Base-by-base conservation (phyloP, 257 asterid species). In the Ligustrum vulgare region DNA sequence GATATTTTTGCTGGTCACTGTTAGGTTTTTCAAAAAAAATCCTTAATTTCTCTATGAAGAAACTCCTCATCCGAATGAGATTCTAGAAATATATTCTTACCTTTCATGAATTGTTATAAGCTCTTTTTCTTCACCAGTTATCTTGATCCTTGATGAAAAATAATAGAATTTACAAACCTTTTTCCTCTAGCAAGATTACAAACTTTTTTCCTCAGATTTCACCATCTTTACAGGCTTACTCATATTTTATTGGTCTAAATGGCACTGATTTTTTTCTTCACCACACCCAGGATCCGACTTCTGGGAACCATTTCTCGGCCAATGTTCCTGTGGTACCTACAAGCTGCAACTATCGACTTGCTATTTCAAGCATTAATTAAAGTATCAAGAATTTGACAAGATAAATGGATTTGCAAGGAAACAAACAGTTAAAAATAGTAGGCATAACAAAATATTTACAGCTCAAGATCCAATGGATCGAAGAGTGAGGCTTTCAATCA, bases 391-490 rank as follows among this genome's bases (percentile, higher is more conserved):
- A 18, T 37, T 64, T 2, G 32, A 20, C 4, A 74, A 43, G 9
- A 28, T 72, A 2, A 75, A 39, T 60, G 32, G 28, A 8, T 54
- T 67, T 4, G 68, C 65, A 66, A 39, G 34, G 8, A 82, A 80
- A 16, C 80, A 81, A 28, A 16, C 34, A 4, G 56, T 31, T 70
- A 90, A 87, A 63, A 88, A 83, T 28, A 94, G 89, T 22, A 82
- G 96, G 1, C 97, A 94, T 84, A 90, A 92, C 86, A 94, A 94
- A 70, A 92, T 94, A 72, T 67, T 76, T 78, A 94, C 98, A 5
- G 77, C 97, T 10, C 93, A 88, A 66, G 98, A 97, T 22, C 91
- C 87, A 0, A 82, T 97, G 58, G 97, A 94, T 47, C 80, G 98
- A 78, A 79, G 98, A 34, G 94, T 94, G 4, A 78, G 98, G 69